phyloP scores from a whole-genome alignment of 257 asterid species.

The Ehretia macrophylla region DNA sequence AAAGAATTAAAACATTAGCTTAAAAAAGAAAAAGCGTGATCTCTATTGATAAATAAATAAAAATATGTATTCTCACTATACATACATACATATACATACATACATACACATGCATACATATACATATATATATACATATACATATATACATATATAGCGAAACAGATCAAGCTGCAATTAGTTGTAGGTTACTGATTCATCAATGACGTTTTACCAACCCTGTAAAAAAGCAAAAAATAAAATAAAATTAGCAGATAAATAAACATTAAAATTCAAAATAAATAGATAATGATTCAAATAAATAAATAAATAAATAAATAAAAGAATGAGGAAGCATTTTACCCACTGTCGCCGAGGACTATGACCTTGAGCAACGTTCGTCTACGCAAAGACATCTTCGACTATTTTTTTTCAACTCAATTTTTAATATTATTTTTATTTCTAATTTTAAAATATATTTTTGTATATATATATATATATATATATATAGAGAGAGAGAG shows the following conservation, averaged over 20 bases:
- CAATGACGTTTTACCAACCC: slow-evolving; percentile 98
- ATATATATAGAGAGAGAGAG: no score
- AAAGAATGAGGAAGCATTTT: slow-evolving; percentile 1
- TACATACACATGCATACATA: not conserved
- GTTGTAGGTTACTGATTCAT: slow-evolving; percentile 92
- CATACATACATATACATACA: slow-evolving; percentile 7
- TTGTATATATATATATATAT: no score
- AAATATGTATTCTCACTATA: slow-evolving; percentile 1
- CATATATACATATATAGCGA: not conserved
- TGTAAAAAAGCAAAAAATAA: slow-evolving; percentile 28
- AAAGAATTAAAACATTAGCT: no score
- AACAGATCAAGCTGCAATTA: slow-evolving; percentile 9
- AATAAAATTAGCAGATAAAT: slow-evolving; percentile 6
- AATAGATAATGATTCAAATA: not conserved
- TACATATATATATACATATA: not conserved
- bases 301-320: slow-evolving; percentile 1
- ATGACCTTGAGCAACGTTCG: slow-evolving; percentile 94
- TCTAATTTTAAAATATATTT: no score
- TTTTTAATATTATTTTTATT: not conserved
- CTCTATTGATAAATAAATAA: not conserved
- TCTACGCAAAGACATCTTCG: slow-evolving; percentile 73
- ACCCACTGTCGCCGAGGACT: slow-evolving; percentile 99
- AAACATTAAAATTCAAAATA: slow-evolving; percentile 6
- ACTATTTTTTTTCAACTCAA: not conserved
- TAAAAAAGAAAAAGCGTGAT: no score